Percentiles rank a stretch among this genome's conserved stretches.
Evolutionary conservation across 192 early-diverging fungal species (phyloP).

Genomic region (Coemansia sp.): DNA sequence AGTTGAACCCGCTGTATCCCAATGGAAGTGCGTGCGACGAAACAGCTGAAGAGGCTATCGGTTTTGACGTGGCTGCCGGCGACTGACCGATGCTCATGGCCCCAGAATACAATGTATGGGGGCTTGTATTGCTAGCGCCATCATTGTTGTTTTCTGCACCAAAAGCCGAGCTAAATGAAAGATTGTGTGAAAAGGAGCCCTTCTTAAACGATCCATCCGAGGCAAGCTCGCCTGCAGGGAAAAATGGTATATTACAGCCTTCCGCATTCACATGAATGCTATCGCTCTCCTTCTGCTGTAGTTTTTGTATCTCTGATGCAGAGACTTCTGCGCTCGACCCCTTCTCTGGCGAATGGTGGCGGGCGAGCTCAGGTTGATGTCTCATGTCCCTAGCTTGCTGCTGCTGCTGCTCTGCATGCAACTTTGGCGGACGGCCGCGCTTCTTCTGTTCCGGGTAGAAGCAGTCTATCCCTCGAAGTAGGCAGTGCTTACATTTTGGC

Average conservation of each 20-base stretch:
- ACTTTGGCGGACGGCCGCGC: conserved; percentile 54
- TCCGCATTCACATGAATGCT: neutral
- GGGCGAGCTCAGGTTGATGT: neutral
- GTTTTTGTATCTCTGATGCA: neutral
- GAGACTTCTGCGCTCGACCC: neutral
- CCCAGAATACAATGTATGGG: neutral
- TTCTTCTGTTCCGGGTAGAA: conserved; percentile 47
- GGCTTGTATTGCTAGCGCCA: neutral
- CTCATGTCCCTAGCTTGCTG: neutral
- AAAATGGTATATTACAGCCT: neutral
- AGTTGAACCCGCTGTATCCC: neutral
- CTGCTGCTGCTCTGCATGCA: conserved; percentile 10
- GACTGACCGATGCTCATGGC: neutral
- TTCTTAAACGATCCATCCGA: neutral
- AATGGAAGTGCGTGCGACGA: neutral
- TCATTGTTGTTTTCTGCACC: neutral
- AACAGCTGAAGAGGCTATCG: neutral
- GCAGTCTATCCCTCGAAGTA: conserved; percentile 40
- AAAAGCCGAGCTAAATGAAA: neutral
- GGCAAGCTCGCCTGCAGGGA: conserved; percentile 1
- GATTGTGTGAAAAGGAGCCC: neutral
- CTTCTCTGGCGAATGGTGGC: neutral
- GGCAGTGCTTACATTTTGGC: conserved; percentile 57
- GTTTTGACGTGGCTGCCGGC: neutral
- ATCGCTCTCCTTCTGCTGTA: neutral